A percentile compares a stretch with the other conserved stretches of the same genome.
Conservation (phyloP, 2,329 filamentous ascomycete species). For the Leptographium lundbergii region DNA sequence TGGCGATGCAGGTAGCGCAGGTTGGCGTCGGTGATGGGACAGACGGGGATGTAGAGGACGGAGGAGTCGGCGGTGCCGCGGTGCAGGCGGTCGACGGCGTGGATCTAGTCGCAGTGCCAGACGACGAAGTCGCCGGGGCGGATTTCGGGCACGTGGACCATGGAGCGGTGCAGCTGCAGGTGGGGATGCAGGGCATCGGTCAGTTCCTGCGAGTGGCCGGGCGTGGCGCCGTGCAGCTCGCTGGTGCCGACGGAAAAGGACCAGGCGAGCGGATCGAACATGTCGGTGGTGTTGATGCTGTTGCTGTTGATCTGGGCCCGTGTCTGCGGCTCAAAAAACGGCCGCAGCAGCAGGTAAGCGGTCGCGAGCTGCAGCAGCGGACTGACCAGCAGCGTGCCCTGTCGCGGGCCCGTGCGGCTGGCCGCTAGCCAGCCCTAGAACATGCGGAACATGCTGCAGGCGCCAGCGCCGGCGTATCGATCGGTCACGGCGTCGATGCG, state of each 20-base stretch:
- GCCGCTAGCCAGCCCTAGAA: slow-evolving; percentile 85
- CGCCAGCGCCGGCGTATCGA: slow-evolving; percentile 68
- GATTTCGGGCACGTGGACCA: background rate
- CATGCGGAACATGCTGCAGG: slow-evolving; percentile 75
- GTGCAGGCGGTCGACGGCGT: slow-evolving; percentile 73
- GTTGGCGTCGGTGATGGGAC: slow-evolving; percentile 19
- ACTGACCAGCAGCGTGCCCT: slow-evolving; percentile 75
- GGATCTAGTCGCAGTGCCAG: slow-evolving; percentile 32
- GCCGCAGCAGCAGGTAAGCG: slow-evolving; percentile 68
- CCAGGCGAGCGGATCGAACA: slow-evolving; percentile 30
- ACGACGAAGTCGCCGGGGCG: background rate
- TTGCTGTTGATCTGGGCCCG: too few species aligned
- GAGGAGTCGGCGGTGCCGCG: slow-evolving; percentile 59
- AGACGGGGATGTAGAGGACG: slow-evolving; percentile 80
- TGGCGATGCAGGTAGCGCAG: too few species aligned
- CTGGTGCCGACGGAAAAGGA: slow-evolving; percentile 13
- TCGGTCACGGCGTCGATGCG: slow-evolving; percentile 58
- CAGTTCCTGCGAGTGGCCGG: slow-evolving; percentile 59
- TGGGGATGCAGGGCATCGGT: slow-evolving; percentile 49
- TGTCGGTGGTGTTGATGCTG: too few species aligned
- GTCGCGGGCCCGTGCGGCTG: slow-evolving; percentile 55
- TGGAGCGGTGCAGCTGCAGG: background rate
- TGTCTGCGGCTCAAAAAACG: slow-evolving; percentile 58
- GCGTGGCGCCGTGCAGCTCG: slow-evolving; percentile 52
- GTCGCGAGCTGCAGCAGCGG: slow-evolving; percentile 65